A percentile compares a stretch with the other conserved stretches of the same genome.
Conservation (phyloP, 352 stramenopile species). For the Pythium scleroteichum region DNA sequence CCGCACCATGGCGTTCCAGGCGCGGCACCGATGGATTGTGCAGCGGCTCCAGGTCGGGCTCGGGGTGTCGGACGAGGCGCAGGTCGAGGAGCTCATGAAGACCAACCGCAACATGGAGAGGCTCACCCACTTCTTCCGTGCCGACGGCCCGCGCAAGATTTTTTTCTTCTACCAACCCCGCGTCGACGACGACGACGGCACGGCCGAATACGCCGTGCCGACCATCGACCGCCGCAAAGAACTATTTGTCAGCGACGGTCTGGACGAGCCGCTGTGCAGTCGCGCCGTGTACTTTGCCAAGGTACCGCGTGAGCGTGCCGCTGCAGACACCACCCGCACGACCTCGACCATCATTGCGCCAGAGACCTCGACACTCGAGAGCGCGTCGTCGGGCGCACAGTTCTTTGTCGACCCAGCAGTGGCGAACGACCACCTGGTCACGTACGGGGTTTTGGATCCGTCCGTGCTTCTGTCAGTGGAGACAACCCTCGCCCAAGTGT, state of each 20-base stretch:
- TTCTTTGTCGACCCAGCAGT: slow-evolving; percentile 53
- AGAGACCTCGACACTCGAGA: slow-evolving; percentile 26
- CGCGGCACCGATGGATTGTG: slow-evolving; percentile 83
- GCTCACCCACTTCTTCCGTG: slow-evolving; percentile 70
- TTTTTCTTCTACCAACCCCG: slow-evolving; percentile 81
- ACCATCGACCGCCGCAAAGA: slow-evolving; percentile 39
- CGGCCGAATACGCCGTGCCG: slow-evolving; percentile 10
- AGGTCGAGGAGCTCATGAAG: slow-evolving; percentile 80
- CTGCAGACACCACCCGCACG: background rate
- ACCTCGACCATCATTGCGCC: background rate
- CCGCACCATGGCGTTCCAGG: slow-evolving; percentile 76
- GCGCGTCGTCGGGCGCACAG: slow-evolving; percentile 17
- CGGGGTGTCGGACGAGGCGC: slow-evolving; percentile 70
- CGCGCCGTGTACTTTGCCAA: slow-evolving; percentile 83
- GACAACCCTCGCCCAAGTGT: slow-evolving; percentile 71
- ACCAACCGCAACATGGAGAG: slow-evolving; percentile 81
- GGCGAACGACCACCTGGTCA: slow-evolving; percentile 71
- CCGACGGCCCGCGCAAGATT: slow-evolving; percentile 63
- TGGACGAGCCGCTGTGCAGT: slow-evolving; percentile 61
- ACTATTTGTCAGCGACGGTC: slow-evolving; percentile 83
- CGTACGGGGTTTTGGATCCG: slow-evolving; percentile 70
- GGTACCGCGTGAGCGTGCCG: slow-evolving; percentile 34
- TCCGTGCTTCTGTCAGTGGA: slow-evolving; percentile 74
- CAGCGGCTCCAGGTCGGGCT: slow-evolving; percentile 75
- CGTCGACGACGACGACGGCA: slow-evolving; percentile 19